A percentile compares a stretch with the other conserved stretches of the same genome.
phyloP scores from a whole-genome alignment of 2,329 filamentous ascomycete genomes.

The Fonsecaea multimorphosa region DNA sequence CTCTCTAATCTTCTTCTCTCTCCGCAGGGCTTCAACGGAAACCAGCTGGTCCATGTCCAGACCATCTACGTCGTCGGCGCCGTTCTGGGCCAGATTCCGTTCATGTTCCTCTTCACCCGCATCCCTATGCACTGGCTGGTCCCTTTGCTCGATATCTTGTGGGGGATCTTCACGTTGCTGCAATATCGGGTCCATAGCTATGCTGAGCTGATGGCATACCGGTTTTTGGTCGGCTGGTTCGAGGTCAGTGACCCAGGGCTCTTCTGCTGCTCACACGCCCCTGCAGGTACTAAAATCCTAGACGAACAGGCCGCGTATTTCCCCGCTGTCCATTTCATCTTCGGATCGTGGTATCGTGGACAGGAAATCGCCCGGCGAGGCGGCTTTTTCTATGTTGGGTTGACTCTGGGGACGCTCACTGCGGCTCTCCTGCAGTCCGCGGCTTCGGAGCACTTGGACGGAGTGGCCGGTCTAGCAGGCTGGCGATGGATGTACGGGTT shows the following conservation, averaged over 20 bases:
- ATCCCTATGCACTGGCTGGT: constrained; percentile 58
- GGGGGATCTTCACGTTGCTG: constrained; percentile 64
- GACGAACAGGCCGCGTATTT: constrained; percentile 49
- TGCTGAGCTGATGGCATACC: constrained; percentile 39
- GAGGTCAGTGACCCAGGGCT: constrained; percentile 39
- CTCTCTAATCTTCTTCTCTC: background rate
- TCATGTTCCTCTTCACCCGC: constrained; percentile 58
- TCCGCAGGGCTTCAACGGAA: constrained; percentile 52
- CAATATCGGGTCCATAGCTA: constrained; percentile 55
- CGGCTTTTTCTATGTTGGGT: constrained; percentile 46
- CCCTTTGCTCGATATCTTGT: constrained; percentile 59
- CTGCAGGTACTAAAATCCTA: too few species aligned
- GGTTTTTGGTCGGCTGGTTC: constrained; percentile 30
- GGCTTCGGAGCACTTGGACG: constrained; percentile 60
- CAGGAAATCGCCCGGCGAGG: constrained; percentile 47
- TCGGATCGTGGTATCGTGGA: constrained; percentile 36
- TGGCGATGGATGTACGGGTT: constrained; percentile 61
- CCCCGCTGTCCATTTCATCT: constrained; percentile 44
- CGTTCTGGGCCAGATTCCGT: constrained; percentile 59
- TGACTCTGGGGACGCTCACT: constrained; percentile 55
- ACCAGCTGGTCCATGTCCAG: constrained; percentile 62
- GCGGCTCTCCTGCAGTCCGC: constrained; percentile 63
- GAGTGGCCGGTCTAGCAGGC: constrained; percentile 56
- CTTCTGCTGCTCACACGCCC: too few species aligned
- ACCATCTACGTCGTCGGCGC: constrained; percentile 60